Conservation (phyloP, 2,329 filamentous ascomycete species). For the Zelopaecilomyces penicillatus region DNA sequence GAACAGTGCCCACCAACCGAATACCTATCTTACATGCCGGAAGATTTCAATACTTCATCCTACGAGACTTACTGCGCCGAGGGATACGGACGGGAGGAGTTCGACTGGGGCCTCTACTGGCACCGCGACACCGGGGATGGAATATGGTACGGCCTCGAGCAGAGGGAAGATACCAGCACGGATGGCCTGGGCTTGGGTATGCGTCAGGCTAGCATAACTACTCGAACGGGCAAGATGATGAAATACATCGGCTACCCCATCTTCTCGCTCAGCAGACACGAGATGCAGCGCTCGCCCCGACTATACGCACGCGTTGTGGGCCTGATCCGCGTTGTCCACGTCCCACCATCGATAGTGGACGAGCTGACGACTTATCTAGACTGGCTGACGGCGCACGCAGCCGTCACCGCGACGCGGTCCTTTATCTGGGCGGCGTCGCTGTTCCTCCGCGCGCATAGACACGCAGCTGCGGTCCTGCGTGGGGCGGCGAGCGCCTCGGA, state of each 20-base stretch:
- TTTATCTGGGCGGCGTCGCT: conserved; percentile 23
- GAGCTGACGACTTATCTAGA: conserved; percentile 23
- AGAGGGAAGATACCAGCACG: conserved; percentile 6
- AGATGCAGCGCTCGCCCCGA: conserved; percentile 18
- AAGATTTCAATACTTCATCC: conserved; percentile 10
- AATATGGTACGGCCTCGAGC: conserved; percentile 18
- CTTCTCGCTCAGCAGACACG: conserved; percentile 13
- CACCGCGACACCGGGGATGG: conserved; percentile 19
- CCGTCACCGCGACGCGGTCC: conserved; percentile 15
- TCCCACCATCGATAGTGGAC: conserved; percentile 11
- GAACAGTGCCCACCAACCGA: not conserved
- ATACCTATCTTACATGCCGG: conserved; percentile 2
- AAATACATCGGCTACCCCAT: conserved; percentile 4
- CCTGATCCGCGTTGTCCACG: conserved; percentile 20
- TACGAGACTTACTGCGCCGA: conserved; percentile 14
- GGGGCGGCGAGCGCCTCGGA: not conserved
- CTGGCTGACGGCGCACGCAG: conserved; percentile 20
- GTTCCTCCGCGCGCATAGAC: conserved; percentile 19
- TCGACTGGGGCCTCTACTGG: conserved; percentile 30
- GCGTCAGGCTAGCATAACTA: not conserved
- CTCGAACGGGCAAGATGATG: not conserved
- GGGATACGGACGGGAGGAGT: conserved; percentile 19
- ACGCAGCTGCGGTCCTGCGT: conserved; percentile 9
- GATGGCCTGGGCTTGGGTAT: not conserved
- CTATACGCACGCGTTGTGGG: conserved; percentile 22